Evolutionary conservation across 2,329 filamentous ascomycete species (phyloP).

Genomic region (Bipolaris victoriae): DNA sequence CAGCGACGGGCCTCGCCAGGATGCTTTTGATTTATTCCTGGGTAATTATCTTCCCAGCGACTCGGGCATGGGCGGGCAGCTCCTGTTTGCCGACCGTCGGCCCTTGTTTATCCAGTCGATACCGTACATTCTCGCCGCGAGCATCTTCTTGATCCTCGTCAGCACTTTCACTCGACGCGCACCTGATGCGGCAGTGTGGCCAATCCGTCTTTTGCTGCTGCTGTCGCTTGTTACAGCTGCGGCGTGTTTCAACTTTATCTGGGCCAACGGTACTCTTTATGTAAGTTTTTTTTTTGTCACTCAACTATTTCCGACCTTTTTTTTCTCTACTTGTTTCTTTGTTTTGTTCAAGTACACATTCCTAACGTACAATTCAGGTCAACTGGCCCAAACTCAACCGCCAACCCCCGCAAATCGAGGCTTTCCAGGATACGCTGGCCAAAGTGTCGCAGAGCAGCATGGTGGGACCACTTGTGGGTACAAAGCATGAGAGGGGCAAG

Average conservation of each 20-base stretch:
- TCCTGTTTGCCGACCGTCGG: slow-evolving; percentile 82
- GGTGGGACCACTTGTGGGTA: slow-evolving; percentile 72
- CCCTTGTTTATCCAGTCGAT: slow-evolving; percentile 91
- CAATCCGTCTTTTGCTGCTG: slow-evolving; percentile 80
- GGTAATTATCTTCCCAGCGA: slow-evolving; percentile 80
- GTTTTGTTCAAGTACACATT: neutral
- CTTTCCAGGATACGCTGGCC: slow-evolving; percentile 83
- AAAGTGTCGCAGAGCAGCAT: slow-evolving; percentile 83
- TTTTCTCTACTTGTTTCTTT: neutral
- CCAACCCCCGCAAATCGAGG: slow-evolving; percentile 82
- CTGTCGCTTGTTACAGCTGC: slow-evolving; percentile 74
- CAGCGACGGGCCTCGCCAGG: slow-evolving; percentile 88
- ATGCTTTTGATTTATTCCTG: slow-evolving; percentile 93
- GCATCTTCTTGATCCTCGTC: slow-evolving; percentile 80
- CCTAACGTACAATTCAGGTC: slow-evolving; percentile 64
- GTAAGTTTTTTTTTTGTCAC: slow-evolving; percentile 65
- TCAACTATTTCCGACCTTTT: neutral
- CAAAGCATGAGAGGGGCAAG: slow-evolving; percentile 76
- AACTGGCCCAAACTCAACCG: slow-evolving; percentile 98
- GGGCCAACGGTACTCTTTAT: slow-evolving; percentile 86
- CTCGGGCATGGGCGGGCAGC: slow-evolving; percentile 71
- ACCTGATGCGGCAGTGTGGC: slow-evolving; percentile 77
- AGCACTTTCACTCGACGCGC: slow-evolving; percentile 73
- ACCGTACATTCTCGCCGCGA: slow-evolving; percentile 87
- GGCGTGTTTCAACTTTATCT: slow-evolving; percentile 79